A percentile compares a stretch with the other conserved stretches of the same genome.
Conservation (phyloP, 208 protist genomes). For the Leishmania lainsoni region DNA sequence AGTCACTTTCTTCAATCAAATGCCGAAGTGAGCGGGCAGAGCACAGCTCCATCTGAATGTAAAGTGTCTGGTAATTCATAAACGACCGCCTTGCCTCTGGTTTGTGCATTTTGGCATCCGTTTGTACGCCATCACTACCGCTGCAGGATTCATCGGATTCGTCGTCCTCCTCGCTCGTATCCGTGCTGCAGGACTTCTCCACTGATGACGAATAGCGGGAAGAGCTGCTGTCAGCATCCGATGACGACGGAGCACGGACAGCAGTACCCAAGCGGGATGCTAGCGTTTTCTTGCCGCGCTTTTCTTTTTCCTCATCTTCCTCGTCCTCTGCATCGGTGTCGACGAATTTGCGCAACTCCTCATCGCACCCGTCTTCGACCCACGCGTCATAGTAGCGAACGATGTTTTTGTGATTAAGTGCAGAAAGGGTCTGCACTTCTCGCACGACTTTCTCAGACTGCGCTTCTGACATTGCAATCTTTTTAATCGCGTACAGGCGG, state of each 20-base stretch:
- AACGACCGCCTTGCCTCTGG: neutral
- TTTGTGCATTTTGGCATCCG: neutral
- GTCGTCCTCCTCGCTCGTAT: conserved; percentile 9
- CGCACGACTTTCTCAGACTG: conserved; percentile 64
- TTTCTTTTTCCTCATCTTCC: conserved; percentile 32
- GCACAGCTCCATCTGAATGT: conserved; percentile 91
- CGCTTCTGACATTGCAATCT: conserved; percentile 70
- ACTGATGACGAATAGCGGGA: conserved; percentile 14
- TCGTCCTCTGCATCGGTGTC: conserved; percentile 37
- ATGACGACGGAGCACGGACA: conserved; percentile 7
- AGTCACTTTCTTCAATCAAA: conserved; percentile 74
- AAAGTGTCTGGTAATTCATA: conserved; percentile 63
- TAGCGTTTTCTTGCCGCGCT: neutral
- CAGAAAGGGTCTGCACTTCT: conserved; percentile 81
- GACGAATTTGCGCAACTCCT: conserved; percentile 68
- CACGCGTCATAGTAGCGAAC: conserved; percentile 92
- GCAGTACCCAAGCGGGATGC: neutral
- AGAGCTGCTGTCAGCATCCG: conserved; percentile 11
- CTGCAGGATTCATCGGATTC: neutral
- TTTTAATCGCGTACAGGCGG: conserved; percentile 84
- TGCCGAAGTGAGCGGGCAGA: conserved; percentile 68
- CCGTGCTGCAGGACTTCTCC: neutral
- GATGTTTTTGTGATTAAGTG: conserved; percentile 83
- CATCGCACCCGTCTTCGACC: conserved; percentile 84
- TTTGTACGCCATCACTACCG: neutral